phyloP scores from a whole-genome alignment of 768 basidiomycete species.

The Rhodotorula graminis region DNA sequence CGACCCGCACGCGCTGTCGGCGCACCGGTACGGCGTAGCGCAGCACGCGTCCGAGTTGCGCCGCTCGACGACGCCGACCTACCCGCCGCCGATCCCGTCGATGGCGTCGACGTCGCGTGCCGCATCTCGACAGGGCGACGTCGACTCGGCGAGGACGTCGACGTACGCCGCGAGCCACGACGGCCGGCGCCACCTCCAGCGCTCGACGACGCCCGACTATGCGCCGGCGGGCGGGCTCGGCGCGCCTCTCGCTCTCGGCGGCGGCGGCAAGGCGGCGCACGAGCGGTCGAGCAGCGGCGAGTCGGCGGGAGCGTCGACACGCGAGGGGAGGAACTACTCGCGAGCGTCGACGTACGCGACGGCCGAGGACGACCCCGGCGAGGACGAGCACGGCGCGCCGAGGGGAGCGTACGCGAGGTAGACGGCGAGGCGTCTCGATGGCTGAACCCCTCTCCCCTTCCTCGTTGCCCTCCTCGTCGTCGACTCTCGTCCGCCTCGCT shows the following conservation, averaged over 20 bases:
- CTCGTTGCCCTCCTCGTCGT: not conserved
- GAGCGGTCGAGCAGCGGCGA: not conserved
- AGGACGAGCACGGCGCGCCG: not conserved
- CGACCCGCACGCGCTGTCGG: not conserved
- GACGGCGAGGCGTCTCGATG: not conserved
- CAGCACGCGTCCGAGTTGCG: not conserved
- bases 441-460: too few relatives aligned
- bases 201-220: not conserved
- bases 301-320: not conserved
- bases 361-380: not conserved
- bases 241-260: not conserved
- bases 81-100: not conserved
- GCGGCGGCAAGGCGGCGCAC: not conserved
- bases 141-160: not conserved
- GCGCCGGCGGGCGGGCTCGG: not conserved
- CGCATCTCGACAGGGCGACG: not conserved
- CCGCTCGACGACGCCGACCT: not conserved
- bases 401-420: not conserved
- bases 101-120: not conserved
- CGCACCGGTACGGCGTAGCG: not conserved
- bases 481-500: too few relatives aligned
- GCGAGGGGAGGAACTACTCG: not conserved
- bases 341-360: constrained; percentile 4
- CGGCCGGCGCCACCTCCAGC: not conserved
- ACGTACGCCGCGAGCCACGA: not conserved